These are phyloP conservation scores for Puccinia polysora DNA, from an alignment of 1,284 basidiomycete species.

Conservation along the genomic window DNA sequence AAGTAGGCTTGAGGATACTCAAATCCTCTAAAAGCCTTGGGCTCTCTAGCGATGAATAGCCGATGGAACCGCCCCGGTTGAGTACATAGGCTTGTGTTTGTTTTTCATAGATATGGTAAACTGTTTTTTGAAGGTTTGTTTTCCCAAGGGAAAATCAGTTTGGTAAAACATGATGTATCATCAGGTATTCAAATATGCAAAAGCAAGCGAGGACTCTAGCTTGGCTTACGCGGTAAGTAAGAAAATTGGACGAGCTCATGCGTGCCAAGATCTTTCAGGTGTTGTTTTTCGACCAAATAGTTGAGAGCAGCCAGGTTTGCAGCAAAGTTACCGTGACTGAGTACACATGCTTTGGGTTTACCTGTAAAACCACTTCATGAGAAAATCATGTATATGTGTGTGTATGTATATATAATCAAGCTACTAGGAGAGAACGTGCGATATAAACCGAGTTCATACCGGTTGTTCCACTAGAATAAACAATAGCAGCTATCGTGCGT, in stretches of 20 bases:
- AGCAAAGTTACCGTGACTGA: slow-evolving; percentile 35
- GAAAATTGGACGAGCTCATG: slow-evolving; percentile 38
- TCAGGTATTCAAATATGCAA: background rate
- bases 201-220: too few species aligned
- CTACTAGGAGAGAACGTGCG: background rate
- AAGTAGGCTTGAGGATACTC: slow-evolving; percentile 24
- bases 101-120: slow-evolving; percentile 40
- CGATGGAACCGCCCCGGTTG: slow-evolving; percentile 32
- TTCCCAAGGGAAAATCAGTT: background rate
- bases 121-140: background rate
- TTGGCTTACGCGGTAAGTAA: slow-evolving; percentile 40
- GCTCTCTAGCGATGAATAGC: slow-evolving; percentile 5
- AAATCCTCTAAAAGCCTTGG: slow-evolving; percentile 29
- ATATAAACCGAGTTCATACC: slow-evolving; percentile 13
- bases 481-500: slow-evolving; percentile 5
- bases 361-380: background rate
- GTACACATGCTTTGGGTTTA: slow-evolving; percentile 15
- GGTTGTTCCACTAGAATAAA: slow-evolving; percentile 39
- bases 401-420: background rate
- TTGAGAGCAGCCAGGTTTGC: slow-evolving; percentile 29
- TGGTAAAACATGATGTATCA: background rate
- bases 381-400: too few species aligned
- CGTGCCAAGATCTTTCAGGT: slow-evolving; percentile 5
- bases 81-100: slow-evolving; percentile 31
- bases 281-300: slow-evolving; percentile 8